These are phyloP conservation scores for Hypoxylon crocopeplum DNA, from an alignment of 495 filamentous ascomycete species.

Conservation along the genomic window DNA sequence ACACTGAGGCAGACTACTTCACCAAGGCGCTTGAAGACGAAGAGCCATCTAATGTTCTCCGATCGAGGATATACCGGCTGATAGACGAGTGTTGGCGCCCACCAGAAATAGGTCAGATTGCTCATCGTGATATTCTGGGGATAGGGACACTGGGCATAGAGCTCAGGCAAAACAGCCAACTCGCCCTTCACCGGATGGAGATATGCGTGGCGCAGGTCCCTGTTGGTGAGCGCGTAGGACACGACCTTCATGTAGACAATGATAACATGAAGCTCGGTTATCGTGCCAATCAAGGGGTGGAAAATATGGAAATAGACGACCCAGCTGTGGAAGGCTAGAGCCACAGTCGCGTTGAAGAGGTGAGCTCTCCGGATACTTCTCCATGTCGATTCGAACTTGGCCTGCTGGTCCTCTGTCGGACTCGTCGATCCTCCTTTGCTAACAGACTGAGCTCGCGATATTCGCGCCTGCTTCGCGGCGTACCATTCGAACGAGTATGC, in stretches of 20 bases:
- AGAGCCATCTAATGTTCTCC: conserved; percentile 77
- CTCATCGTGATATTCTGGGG: conserved; percentile 84
- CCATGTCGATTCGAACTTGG: conserved; percentile 77
- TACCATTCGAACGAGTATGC: conserved; percentile 86
- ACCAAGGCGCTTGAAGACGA: conserved; percentile 79
- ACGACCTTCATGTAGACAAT: conserved; percentile 95
- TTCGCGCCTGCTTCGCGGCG: conserved; percentile 77
- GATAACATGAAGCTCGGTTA: conserved; percentile 89
- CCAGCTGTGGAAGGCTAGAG: conserved; percentile 78
- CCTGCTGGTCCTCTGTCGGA: conserved; percentile 62
- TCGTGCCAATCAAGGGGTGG: conserved; percentile 90
- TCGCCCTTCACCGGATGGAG: conserved; percentile 70
- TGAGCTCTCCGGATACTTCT: conserved; percentile 76
- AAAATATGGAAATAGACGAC: conserved; percentile 89
- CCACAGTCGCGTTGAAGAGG: conserved; percentile 81
- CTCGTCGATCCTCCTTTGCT: conserved; percentile 58
- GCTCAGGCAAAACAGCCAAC: conserved; percentile 68
- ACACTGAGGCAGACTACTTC: conserved; percentile 78
- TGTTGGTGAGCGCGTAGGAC: conserved; percentile 96
- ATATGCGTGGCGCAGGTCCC: conserved; percentile 88
- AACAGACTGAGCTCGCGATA: conserved; percentile 66
- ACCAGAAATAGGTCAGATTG: conserved; percentile 95
- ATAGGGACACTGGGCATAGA: conserved; percentile 87
- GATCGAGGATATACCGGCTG: conserved; percentile 94
- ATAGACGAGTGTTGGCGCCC: conserved; percentile 94